Conservation (phyloP, 2,329 filamentous ascomycete species). For the Cladosporium halotolerans region DNA sequence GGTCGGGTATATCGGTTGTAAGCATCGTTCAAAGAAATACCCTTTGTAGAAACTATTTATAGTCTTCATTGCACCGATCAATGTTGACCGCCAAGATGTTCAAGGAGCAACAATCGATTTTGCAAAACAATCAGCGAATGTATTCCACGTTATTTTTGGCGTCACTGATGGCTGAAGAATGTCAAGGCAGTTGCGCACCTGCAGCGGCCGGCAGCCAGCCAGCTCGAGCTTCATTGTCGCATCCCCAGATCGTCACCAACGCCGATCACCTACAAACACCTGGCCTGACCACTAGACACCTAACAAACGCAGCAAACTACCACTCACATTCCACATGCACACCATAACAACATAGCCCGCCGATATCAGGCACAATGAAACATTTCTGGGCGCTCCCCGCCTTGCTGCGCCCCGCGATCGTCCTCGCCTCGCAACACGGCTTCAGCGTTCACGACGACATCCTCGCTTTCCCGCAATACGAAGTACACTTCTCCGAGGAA, state of each 20-base stretch:
- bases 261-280: slow-evolving; percentile 2
- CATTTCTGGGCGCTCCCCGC: slow-evolving; percentile 44
- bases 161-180: too few species aligned
- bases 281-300: neutral
- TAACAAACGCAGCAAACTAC: neutral
- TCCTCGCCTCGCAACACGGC: slow-evolving; percentile 40
- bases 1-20: too few species aligned
- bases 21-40: too few species aligned
- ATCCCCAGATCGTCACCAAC: slow-evolving; percentile 6
- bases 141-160: too few species aligned
- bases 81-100: too few species aligned
- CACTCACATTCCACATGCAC: neutral
- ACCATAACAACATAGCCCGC: neutral
- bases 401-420: slow-evolving; percentile 42
- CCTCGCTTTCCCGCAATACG: slow-evolving; percentile 79
- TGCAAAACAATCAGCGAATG: too few species aligned
- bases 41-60: too few species aligned
- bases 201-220: too few species aligned
- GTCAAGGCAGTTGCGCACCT: too few species aligned
- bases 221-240: neutral
- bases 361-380: slow-evolving; percentile 32
- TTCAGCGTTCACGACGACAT: slow-evolving; percentile 89
- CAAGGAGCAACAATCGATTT: too few species aligned
- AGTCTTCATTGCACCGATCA: too few species aligned
- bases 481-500: slow-evolving; percentile 65